Evolutionary conservation across 2,329 filamentous ascomycete genomes (phyloP).

Genomic region (Pleomassaria siparia): DNA sequence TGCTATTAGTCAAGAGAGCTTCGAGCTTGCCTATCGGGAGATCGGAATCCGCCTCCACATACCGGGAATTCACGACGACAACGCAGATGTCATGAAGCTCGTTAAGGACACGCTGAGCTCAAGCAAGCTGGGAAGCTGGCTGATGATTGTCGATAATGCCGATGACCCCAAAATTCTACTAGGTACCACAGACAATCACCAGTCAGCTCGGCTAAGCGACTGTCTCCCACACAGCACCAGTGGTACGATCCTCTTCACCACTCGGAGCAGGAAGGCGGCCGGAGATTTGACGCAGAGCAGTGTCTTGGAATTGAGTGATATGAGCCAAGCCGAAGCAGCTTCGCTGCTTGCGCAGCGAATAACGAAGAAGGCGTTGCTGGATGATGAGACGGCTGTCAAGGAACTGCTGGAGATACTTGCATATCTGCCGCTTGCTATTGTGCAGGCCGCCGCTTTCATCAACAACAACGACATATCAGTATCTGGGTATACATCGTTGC

Average conservation of each 20-base stretch:
- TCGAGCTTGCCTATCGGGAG: conserved; percentile 16
- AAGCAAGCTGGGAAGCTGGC: conserved; percentile 12
- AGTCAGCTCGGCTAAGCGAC: conserved; percentile 6
- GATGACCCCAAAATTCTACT: conserved; percentile 10
- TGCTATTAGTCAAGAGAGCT: conserved; percentile 22
- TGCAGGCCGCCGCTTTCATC: conserved; percentile 44
- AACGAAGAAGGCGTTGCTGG: conserved; percentile 4
- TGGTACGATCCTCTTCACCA: conserved; percentile 12
- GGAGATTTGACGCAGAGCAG: conserved; percentile 6
- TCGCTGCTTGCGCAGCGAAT: conserved; percentile 6
- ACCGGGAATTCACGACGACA: conserved; percentile 3
- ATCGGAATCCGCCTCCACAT: conserved; percentile 17
- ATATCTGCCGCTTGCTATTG: conserved; percentile 35
- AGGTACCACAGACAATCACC: background rate
- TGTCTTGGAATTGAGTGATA: conserved; percentile 9
- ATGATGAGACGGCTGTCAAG: background rate
- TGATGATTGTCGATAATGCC: conserved; percentile 12
- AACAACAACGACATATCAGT: conserved; percentile 28
- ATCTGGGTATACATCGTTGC: conserved; percentile 38
- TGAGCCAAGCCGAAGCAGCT: conserved; percentile 7
- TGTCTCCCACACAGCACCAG: conserved; percentile 12
- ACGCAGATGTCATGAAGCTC: conserved; percentile 19
- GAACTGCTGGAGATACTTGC: conserved; percentile 26
- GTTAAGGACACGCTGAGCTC: conserved; percentile 18
- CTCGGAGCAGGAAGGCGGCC: conserved; percentile 8